phyloP scores from a whole-genome alignment of 441 rosid species.

The Euphorbia celastroides region DNA sequence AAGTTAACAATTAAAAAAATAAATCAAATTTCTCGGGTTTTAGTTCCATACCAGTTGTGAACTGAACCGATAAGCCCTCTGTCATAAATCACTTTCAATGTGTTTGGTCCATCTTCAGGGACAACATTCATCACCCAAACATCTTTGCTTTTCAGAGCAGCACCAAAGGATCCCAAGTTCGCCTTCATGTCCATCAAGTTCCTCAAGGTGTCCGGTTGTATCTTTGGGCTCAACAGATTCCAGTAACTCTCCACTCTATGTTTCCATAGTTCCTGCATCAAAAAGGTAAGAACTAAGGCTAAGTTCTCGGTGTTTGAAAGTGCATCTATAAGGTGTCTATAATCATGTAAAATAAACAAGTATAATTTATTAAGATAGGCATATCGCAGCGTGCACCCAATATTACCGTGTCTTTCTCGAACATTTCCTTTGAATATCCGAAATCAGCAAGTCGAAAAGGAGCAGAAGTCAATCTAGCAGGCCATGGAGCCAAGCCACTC shows the following conservation, averaged over 20 bases:
- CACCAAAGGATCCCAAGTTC: slow-evolving; percentile 87
- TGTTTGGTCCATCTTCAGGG: slow-evolving; percentile 83
- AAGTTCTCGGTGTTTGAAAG: not conserved
- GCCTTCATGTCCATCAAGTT: slow-evolving; percentile 99
- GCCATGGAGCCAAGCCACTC: slow-evolving; percentile 97
- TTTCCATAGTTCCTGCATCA: slow-evolving; percentile 67
- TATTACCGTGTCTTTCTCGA: slow-evolving; percentile 76
- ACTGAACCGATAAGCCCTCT: slow-evolving; percentile 82
- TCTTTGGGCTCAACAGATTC: slow-evolving; percentile 72
- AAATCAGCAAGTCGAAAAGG: slow-evolving; percentile 92
- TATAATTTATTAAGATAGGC: not conserved
- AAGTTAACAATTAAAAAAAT: not conserved
- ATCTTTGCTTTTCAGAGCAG: slow-evolving; percentile 76
- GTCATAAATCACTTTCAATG: slow-evolving; percentile 82
- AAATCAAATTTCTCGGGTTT: slow-evolving; percentile 4
- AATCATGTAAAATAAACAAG: not conserved
- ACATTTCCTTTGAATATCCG: slow-evolving; percentile 68
- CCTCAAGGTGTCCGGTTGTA: slow-evolving; percentile 60
- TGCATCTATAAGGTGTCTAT: not conserved
- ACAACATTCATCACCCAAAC: slow-evolving; percentile 98
- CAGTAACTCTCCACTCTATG: slow-evolving; percentile 74
- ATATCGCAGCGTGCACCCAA: not conserved
- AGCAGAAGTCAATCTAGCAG: slow-evolving; percentile 75
- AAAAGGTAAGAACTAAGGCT: slow-evolving; percentile 18
- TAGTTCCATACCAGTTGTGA: slow-evolving; percentile 67